Evolutionary conservation across 306 rosid genomes (phyloP).

Genomic region (Dalbergia cultrata): DNA sequence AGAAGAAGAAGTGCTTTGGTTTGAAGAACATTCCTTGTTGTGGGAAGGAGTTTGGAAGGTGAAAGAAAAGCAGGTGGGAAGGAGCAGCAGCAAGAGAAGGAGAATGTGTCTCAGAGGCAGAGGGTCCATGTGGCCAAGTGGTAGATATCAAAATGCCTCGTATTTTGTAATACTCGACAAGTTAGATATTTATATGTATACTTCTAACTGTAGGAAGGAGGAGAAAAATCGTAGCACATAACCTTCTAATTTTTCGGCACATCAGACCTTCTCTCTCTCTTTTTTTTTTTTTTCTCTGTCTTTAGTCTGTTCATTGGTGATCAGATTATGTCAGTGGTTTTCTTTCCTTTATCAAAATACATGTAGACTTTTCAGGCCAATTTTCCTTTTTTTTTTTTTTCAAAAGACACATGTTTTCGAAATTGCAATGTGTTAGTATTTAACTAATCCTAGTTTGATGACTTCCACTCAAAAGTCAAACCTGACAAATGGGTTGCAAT

Average conservation of each 20-base stretch:
- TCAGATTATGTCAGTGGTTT: background rate
- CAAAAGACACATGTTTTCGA: background rate
- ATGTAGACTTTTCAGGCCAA: background rate
- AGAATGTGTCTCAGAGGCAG: conserved; percentile 9
- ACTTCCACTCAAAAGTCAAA: too few species aligned
- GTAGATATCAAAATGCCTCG: conserved; percentile 4
- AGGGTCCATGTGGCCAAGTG: conserved; percentile 42
- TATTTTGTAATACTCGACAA: background rate
- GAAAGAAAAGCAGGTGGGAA: conserved; percentile 50
- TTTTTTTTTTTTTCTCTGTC: background rate
- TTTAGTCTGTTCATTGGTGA: background rate
- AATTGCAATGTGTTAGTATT: too few species aligned
- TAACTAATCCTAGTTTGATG: too few species aligned
- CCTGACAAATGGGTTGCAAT: too few species aligned
- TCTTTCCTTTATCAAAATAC: background rate
- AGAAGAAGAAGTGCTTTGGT: conserved; percentile 41
- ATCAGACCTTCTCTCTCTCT: too few species aligned
- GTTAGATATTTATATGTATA: background rate
- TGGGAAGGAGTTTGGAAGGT: conserved; percentile 31
- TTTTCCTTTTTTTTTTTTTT: background rate
- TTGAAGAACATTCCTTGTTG: conserved; percentile 17
- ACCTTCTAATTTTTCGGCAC: too few species aligned
- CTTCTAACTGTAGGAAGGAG: too few species aligned
- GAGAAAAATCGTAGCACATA: too few species aligned
- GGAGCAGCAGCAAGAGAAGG: conserved; percentile 37